A percentile compares a stretch with the other conserved stretches of the same genome.
These are phyloP conservation scores for Penicillium robsamsonii DNA, from an alignment of 495 filamentous ascomycete species.

Conservation along the genomic window DNA sequence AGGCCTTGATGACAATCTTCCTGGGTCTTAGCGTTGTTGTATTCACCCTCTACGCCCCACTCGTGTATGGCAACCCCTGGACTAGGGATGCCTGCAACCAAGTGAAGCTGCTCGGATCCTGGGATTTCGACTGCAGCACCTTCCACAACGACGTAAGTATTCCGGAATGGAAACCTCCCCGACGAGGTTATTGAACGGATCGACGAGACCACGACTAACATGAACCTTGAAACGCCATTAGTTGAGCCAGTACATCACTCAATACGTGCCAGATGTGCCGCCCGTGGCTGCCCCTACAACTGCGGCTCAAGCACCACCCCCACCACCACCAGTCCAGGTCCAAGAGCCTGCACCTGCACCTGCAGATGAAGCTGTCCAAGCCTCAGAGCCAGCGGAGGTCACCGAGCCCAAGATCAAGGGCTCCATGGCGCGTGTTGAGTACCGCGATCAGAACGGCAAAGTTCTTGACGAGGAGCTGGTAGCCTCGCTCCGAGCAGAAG, in stretches of 20 bases:
- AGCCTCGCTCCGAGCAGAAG: slow-evolving; percentile 65
- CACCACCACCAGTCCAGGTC: slow-evolving; percentile 15
- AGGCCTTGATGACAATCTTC: slow-evolving; percentile 64
- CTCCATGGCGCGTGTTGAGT: slow-evolving; percentile 84
- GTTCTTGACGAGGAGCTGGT: slow-evolving; percentile 81
- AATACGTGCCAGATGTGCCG: slow-evolving; percentile 18
- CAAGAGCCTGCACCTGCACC: slow-evolving; percentile 17
- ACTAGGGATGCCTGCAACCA: slow-evolving; percentile 79
- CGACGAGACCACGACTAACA: slow-evolving; percentile 31
- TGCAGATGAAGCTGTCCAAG: slow-evolving; percentile 16
- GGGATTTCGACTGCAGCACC: slow-evolving; percentile 97
- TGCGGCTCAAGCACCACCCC: slow-evolving; percentile 15
- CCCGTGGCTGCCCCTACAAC: slow-evolving; percentile 30
- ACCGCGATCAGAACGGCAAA: slow-evolving; percentile 91
- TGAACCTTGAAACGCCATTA: slow-evolving; percentile 20
- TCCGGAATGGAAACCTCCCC: slow-evolving; percentile 36
- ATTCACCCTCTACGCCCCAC: slow-evolving; percentile 82
- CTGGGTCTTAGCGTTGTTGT: slow-evolving; percentile 66
- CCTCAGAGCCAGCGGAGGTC: slow-evolving; percentile 37
- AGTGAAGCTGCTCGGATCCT: slow-evolving; percentile 82
- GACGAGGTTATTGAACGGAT: slow-evolving; percentile 29
- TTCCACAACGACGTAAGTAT: slow-evolving; percentile 84
- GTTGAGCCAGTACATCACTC: slow-evolving; percentile 45
- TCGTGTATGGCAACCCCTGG: slow-evolving; percentile 93
- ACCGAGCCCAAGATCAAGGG: slow-evolving; percentile 58